These are phyloP conservation scores for Vickermania spadyakhi DNA, from an alignment of 208 protist genomes.

Conservation along the genomic window DNA sequence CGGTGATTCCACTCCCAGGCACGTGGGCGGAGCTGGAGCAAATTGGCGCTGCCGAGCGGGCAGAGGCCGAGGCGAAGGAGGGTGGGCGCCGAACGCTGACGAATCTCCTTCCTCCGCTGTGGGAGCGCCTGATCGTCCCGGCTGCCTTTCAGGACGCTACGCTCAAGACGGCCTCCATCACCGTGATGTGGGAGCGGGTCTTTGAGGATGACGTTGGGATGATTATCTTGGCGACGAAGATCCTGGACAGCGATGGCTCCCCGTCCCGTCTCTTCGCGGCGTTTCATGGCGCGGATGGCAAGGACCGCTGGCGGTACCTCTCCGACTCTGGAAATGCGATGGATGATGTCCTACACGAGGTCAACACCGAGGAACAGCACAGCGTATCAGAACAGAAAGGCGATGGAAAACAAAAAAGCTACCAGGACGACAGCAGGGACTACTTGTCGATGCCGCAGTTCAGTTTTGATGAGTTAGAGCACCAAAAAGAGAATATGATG, in stretches of 20 bases:
- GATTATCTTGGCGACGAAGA: slow-evolving; percentile 39
- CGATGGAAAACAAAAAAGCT: neutral
- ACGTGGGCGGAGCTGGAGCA: neutral
- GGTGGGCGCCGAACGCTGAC: neutral
- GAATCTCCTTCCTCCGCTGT: slow-evolving; percentile 17
- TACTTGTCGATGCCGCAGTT: slow-evolving; percentile 1
- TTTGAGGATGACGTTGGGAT: slow-evolving; percentile 68
- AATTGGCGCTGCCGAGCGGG: neutral
- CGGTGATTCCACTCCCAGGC: neutral
- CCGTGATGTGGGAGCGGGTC: slow-evolving; percentile 65
- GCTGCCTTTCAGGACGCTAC: slow-evolving; percentile 6
- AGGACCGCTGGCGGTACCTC: slow-evolving; percentile 62
- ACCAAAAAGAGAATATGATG: neutral
- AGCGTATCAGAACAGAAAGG: neutral
- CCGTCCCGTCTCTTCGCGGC: slow-evolving; percentile 53
- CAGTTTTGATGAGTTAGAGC: neutral
- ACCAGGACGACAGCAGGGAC: neutral
- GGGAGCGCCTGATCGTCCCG: slow-evolving; percentile 24
- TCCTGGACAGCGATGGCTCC: slow-evolving; percentile 17
- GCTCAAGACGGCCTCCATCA: slow-evolving; percentile 41
- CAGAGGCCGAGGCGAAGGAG: too few species aligned
- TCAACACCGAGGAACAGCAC: neutral
- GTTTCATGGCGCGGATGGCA: slow-evolving; percentile 56
- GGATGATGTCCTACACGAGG: slow-evolving; percentile 51
- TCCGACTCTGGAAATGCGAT: slow-evolving; percentile 58